Conservation (phyloP, 208 protist species). For the Leptomonas seymouri region DNA sequence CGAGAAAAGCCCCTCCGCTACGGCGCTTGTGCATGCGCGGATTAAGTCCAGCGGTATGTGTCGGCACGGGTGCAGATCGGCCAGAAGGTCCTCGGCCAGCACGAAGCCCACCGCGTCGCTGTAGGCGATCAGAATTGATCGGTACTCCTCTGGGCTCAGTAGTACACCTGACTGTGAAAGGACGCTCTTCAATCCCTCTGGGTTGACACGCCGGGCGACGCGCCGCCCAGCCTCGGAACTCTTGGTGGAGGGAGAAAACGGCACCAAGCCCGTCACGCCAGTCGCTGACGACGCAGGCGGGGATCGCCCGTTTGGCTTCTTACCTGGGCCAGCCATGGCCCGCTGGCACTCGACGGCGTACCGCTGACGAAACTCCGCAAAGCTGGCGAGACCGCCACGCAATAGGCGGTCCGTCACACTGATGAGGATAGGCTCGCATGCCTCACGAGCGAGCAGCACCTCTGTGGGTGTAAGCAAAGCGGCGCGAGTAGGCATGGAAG, state of each 20-base stretch:
- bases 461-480: slow-evolving; percentile 35
- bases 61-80: slow-evolving; percentile 27
- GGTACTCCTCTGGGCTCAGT: slow-evolving; percentile 58
- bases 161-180: slow-evolving; percentile 61
- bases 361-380: slow-evolving; percentile 48
- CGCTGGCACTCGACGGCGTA: slow-evolving; percentile 40
- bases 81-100: slow-evolving; percentile 47
- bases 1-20: slow-evolving; percentile 16
- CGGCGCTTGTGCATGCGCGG: not conserved
- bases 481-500: slow-evolving; percentile 25
- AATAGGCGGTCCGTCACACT: slow-evolving; percentile 70
- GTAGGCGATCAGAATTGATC: slow-evolving; percentile 54
- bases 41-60: slow-evolving; percentile 10
- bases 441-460: slow-evolving; percentile 61
- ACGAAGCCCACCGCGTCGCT: slow-evolving; percentile 80
- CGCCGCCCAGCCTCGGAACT: not conserved
- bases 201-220: slow-evolving; percentile 54
- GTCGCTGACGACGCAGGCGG: not conserved
- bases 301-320: not conserved
- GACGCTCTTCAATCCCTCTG: slow-evolving; percentile 68
- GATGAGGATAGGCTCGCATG: slow-evolving; percentile 40
- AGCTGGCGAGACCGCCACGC: slow-evolving; percentile 62
- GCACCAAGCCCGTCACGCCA: not conserved
- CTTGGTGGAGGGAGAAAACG: not conserved
- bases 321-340: slow-evolving; percentile 8